Base-by-base conservation (phyloP, 495 filamentous ascomycete species). In the Penicillium robsamsonii region DNA sequence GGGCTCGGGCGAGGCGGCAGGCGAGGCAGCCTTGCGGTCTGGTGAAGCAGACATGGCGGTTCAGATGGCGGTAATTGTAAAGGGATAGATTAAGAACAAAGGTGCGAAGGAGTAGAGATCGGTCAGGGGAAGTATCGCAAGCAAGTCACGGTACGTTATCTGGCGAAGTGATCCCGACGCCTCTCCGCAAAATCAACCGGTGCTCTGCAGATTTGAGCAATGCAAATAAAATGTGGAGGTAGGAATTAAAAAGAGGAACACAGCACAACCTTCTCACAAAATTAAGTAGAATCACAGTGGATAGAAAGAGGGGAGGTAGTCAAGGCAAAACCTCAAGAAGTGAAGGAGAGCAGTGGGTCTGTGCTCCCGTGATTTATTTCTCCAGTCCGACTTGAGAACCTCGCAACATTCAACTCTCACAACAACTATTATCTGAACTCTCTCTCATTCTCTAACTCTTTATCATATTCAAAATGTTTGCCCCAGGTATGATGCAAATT, bases 1-100 rank as follows among this genome's bases (percentile, higher is more conserved):
- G 46, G 53, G 63, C 12, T 60, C 59, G 40, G 61, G 59, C 4
- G 65, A 60, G 6, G 56, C 62, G 30, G 60, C 64, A 3, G 64
- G 65, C 8, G 69, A 66, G 27, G 46, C 58, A 13, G 57, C 51
- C 18, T 70, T 63, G 33, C 53, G 60, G 52, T 76, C 72, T 7
- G 73, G 73, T 22, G 74, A 74, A 12, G 70, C 72, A 47, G 73
- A 77, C 76, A 80, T 78, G 24, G 55, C 62, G 57, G 13, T 35
- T 29, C 9, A 18, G 45, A 25, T 18, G 17, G 38, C 30, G 31
- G 43, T 55, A 56, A 17, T 29, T 25, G 30, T 13, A 22, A 45
- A 17, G 6, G 51, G 12, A 27, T 29, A 25, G 13, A 5, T 25
- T 6, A 42, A 40, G 18, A 35, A 22, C 1, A 29, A 45, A 42